Percentiles rank a stretch among this genome's conserved stretches.
Conservation (phyloP, 1,139 yeast species). For the Kluyveromyces marxianus region DNA sequence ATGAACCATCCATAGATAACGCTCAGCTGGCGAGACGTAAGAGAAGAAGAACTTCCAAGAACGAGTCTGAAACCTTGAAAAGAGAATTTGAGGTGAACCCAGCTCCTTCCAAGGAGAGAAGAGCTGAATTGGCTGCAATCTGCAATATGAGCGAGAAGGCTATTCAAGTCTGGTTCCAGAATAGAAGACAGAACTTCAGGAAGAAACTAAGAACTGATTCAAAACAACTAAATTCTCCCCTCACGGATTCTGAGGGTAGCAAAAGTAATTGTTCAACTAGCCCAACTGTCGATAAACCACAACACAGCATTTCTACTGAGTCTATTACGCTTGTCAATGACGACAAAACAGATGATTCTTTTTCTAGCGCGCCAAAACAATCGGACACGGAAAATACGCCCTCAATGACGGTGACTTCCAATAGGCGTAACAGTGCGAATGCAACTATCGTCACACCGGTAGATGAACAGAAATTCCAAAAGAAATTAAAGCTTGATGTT, state of each 20-base stretch:
- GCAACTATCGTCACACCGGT: background rate
- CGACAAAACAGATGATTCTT: background rate
- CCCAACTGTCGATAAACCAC: background rate
- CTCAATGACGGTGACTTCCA: background rate
- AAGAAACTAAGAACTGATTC: conserved; percentile 31
- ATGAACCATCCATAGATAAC: conserved; percentile 82
- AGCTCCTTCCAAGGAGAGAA: conserved; percentile 72
- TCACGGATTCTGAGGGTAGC: background rate
- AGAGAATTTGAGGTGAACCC: conserved; percentile 66
- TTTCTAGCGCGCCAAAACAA: background rate
- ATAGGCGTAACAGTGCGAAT: background rate
- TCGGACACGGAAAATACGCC: background rate
- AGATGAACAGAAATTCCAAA: conserved; percentile 4
- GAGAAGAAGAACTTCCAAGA: conserved; percentile 89
- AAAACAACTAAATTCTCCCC: conserved; percentile 20
- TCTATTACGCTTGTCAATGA: background rate
- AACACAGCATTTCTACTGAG: background rate
- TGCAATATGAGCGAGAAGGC: conserved; percentile 96
- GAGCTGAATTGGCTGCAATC: conserved; percentile 66
- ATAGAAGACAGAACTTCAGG: conserved; percentile 78
- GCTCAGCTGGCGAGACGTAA: conserved; percentile 87
- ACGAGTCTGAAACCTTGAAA: conserved; percentile 73
- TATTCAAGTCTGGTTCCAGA: conserved; percentile 97
- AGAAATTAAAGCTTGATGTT: conserved; percentile 1
- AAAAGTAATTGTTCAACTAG: background rate